phyloP scores from a whole-genome alignment of 495 filamentous ascomycete genomes.

The Aspergillus nanangensis region DNA sequence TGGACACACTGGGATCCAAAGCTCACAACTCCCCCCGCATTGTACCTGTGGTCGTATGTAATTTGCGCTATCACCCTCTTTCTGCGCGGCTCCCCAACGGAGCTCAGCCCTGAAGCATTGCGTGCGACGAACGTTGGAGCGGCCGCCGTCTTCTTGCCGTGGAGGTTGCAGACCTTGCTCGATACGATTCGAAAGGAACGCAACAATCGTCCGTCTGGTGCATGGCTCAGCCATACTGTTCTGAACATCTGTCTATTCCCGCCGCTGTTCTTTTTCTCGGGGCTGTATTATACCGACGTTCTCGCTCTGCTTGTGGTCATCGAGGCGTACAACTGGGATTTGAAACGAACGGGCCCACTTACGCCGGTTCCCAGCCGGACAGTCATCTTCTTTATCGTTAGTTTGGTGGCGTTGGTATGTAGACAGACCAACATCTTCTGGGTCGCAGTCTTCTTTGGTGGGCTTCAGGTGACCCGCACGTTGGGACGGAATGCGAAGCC shows the following conservation, averaged over 20 bases:
- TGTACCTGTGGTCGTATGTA: constrained; percentile 60
- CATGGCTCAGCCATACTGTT: constrained; percentile 54
- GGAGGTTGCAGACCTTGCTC: constrained; percentile 36
- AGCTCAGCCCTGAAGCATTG: constrained; percentile 33
- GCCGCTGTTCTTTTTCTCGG: constrained; percentile 90
- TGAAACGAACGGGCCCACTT: constrained; percentile 26
- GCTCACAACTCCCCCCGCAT: constrained; percentile 90
- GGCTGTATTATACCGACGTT: constrained; percentile 91
- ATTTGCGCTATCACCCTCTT: constrained; percentile 29
- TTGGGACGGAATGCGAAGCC: constrained; percentile 24
- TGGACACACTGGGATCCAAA: constrained; percentile 89
- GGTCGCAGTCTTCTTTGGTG: constrained; percentile 83
- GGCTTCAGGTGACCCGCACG: constrained; percentile 56
- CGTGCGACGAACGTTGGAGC: constrained; percentile 38
- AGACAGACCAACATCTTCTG: constrained; percentile 97
- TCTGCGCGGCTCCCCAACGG: constrained; percentile 34
- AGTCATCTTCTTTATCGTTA: constrained; percentile 46
- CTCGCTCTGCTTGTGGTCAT: constrained; percentile 56
- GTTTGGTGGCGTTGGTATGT: constrained; percentile 63
- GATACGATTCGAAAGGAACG: constrained; percentile 32
- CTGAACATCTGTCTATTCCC: constrained; percentile 86
- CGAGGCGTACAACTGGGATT: constrained; percentile 58
- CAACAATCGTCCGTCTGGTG: constrained; percentile 34
- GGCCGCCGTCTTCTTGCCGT: constrained; percentile 33
- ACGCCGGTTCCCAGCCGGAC: constrained; percentile 15